Conservation (phyloP, 257 asterid species). For the Solanum peruvianum region DNA sequence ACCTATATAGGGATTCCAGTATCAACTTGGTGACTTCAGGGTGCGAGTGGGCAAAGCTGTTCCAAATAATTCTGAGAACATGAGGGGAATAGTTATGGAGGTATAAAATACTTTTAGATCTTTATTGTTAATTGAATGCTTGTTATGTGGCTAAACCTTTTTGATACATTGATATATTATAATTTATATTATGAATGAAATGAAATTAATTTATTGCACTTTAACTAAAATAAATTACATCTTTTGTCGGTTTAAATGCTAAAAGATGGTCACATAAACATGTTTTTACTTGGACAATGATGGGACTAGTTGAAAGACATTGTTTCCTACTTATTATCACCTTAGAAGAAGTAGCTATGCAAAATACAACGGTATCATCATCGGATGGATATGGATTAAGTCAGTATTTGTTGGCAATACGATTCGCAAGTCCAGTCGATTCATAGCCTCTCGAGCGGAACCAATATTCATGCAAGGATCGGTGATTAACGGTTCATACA, state of each 20-base stretch:
- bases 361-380: neutral
- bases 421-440: neutral
- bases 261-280: neutral
- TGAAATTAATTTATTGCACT: neutral
- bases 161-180: too few relatives aligned
- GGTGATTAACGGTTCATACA: too few relatives aligned
- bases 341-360: neutral
- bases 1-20: slow-evolving; percentile 48
- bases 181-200: neutral
- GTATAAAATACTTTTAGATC: slow-evolving; percentile 18
- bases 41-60: slow-evolving; percentile 87
- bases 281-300: neutral
- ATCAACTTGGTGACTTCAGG: slow-evolving; percentile 82
- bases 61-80: slow-evolving; percentile 12
- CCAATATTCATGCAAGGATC: neutral
- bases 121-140: neutral
- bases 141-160: neutral
- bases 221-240: neutral
- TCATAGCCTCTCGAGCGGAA: neutral
- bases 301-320: neutral
- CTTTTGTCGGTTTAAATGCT: neutral
- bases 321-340: neutral
- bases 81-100: slow-evolving; percentile 97
- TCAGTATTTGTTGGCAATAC: neutral
- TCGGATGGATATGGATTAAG: neutral